Evolutionary conservation across 352 stramenopile species (phyloP).

Genomic region (Phytophthora hibernalis): DNA sequence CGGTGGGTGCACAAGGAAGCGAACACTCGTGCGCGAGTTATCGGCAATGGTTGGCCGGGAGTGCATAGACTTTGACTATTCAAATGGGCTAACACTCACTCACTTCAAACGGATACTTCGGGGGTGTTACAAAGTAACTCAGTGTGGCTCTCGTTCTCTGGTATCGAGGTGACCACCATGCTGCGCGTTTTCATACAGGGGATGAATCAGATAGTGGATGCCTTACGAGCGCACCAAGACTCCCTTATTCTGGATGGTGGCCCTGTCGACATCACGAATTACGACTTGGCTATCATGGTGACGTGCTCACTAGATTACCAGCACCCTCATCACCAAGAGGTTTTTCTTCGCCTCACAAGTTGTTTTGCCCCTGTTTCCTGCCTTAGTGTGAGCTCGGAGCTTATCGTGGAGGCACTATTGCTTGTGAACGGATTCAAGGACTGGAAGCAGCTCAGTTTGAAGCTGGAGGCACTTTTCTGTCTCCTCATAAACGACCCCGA

Average conservation of each 20-base stretch:
- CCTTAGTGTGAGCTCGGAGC: constrained; percentile 27
- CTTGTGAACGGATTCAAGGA: constrained; percentile 51
- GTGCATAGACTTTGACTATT: constrained; percentile 49
- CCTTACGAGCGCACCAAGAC: constrained; percentile 44
- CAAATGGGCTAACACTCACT: constrained; percentile 35
- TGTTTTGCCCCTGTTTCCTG: constrained; percentile 55
- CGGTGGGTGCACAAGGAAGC: constrained; percentile 44
- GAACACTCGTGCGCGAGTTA: constrained; percentile 54
- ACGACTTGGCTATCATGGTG: constrained; percentile 45
- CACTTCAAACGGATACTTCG: constrained; percentile 52
- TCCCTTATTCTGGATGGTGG: constrained; percentile 43
- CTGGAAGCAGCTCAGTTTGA: constrained; percentile 50
- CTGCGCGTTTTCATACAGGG: constrained; percentile 48
- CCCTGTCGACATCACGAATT: constrained; percentile 46
- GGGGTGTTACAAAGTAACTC: constrained; percentile 51
- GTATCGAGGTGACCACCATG: constrained; percentile 45
- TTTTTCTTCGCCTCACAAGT: constrained; percentile 54
- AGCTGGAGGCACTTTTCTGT: constrained; percentile 41
- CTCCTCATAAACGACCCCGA: constrained; percentile 38
- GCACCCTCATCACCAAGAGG: constrained; percentile 41
- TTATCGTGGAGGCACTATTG: constrained; percentile 51
- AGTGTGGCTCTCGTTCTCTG: constrained; percentile 52
- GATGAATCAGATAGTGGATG: constrained; percentile 58
- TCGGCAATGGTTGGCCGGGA: constrained; percentile 54
- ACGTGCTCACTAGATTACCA: constrained; percentile 42